phyloP scores from a whole-genome alignment of 2,329 filamentous ascomycete species.

The Cordyceps farinosa region DNA sequence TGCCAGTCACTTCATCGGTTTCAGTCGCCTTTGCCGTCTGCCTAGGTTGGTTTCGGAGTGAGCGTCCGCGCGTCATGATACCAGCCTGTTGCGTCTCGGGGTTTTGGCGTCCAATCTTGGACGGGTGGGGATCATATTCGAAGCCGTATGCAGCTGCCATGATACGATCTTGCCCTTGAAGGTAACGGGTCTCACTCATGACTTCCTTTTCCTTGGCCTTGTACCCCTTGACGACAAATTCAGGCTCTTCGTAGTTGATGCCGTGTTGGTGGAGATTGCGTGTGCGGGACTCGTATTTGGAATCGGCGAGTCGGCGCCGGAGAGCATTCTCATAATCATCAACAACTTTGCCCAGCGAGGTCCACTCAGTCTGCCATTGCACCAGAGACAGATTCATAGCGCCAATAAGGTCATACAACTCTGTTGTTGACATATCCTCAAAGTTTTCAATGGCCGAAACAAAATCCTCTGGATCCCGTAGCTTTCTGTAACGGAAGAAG shows the following conservation, averaged over 20 bases:
- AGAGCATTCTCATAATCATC: constrained; percentile 57
- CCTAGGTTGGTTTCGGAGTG: constrained; percentile 55
- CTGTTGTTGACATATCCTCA: constrained; percentile 45
- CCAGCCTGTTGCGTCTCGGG: constrained; percentile 51
- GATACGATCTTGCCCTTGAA: constrained; percentile 53
- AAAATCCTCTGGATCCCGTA: constrained; percentile 49
- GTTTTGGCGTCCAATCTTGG: constrained; percentile 57
- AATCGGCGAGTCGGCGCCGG: constrained; percentile 47
- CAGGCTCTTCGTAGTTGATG: constrained; percentile 45
- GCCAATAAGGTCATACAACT: constrained; percentile 44
- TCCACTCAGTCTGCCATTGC: constrained; percentile 54
- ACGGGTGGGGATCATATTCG: constrained; percentile 56
- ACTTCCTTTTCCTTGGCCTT: constrained; percentile 44
- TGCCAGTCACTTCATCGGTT: constrained; percentile 48
- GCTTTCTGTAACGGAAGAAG: constrained; percentile 46
- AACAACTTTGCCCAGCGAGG: constrained; percentile 45
- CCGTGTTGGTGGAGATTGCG: constrained; percentile 39
- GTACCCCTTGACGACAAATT: constrained; percentile 54
- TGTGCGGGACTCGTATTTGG: constrained; percentile 44
- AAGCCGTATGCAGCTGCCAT: constrained; percentile 60
- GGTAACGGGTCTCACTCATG: constrained; percentile 43
- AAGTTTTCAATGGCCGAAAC: constrained; percentile 46
- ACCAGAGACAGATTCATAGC: constrained; percentile 44
- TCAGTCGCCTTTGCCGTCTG: constrained; percentile 58
- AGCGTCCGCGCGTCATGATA: constrained; percentile 48